Base-by-base conservation (phyloP, 2,329 filamentous ascomycete species). In the Tolypocladium amazonense region DNA sequence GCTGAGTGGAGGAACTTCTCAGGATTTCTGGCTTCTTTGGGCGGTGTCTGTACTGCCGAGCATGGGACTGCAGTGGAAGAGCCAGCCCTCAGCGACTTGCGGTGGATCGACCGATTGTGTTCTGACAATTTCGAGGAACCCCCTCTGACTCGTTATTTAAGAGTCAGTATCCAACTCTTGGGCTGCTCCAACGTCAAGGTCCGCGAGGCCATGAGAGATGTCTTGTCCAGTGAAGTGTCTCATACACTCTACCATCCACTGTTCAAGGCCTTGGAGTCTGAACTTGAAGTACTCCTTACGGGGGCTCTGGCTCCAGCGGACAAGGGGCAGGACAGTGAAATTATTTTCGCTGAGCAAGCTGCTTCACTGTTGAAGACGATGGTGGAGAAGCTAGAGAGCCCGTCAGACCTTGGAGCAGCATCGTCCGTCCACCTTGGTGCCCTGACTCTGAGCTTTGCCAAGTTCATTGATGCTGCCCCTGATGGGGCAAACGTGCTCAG, bases 1-100 rank as follows among this genome's bases (percentile, higher is more conserved):
- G 78, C 81, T 1, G 84, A 88, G 66, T 89, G 86, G 86, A 80
- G 86, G 43, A 89, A 88, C 63, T 81, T 85, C 65, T 88, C 86
- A 1, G 86, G 86, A 0, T 88, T 89, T 63, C 75, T 89, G 14
- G 85, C 85, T 6, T 87, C 86, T 0, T 72, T 88, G 6, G 86
- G 85, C 18, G 86, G 86, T 2, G 81, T 85, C 58, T 89, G 86
- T 69, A 83, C 83, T 11, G 81, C 85, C 3, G 81, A 84, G 60
- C 81, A 85, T 67, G 76, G 80, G 56, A 74, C 79, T 57, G 73
- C 79, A 14, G 68, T 84, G 6, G 86, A 88, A 56, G 86, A 88
- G 58, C 76, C 83, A 20, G 73, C 79, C 20, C 72, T 84, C 15
- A 78, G 79, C 58, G 80, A 82, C 7, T 69, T 88, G 41, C 77